Percentiles rank a stretch among this genome's conserved stretches.
phyloP scores from a whole-genome alignment of 1,284 basidiomycete species.

The Athelia psychrophila region DNA sequence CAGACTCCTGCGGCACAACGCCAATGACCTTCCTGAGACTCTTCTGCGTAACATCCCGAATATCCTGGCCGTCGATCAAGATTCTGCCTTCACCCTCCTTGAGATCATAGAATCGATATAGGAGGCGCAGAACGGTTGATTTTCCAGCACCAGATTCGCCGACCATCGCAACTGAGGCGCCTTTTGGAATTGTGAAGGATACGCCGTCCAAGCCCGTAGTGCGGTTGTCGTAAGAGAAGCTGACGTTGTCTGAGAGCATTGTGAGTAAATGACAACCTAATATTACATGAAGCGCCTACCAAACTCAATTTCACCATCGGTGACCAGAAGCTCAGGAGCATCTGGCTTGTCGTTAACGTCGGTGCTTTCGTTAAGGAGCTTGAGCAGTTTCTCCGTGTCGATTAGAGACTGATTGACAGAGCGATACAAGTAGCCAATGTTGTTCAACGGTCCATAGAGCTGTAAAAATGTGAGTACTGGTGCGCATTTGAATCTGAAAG shows the following conservation, averaged over 20 bases:
- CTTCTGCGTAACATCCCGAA: slow-evolving; percentile 80
- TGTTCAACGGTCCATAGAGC: slow-evolving; percentile 74
- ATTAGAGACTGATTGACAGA: slow-evolving; percentile 74
- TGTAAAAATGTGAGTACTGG: slow-evolving; percentile 22
- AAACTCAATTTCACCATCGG: slow-evolving; percentile 82
- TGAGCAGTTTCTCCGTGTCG: slow-evolving; percentile 77
- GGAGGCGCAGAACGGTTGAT: slow-evolving; percentile 77
- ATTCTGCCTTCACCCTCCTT: slow-evolving; percentile 71
- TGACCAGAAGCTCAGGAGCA: slow-evolving; percentile 72
- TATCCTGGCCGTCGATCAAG: slow-evolving; percentile 81
- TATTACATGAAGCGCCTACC: slow-evolving; percentile 39
- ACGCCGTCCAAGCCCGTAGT: slow-evolving; percentile 72
- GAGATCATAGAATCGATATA: slow-evolving; percentile 91
- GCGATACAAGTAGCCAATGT: slow-evolving; percentile 72
- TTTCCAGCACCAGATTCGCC: slow-evolving; percentile 82
- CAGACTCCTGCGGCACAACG: slow-evolving; percentile 78
- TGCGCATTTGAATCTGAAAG: slow-evolving; percentile 2
- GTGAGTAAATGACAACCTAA: slow-evolving; percentile 1
- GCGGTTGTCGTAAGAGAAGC: slow-evolving; percentile 80
- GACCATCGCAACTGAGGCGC: slow-evolving; percentile 79
- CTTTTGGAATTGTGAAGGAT: slow-evolving; percentile 82
- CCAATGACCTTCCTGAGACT: slow-evolving; percentile 80
- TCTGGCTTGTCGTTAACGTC: slow-evolving; percentile 81
- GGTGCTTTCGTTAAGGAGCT: slow-evolving; percentile 72
- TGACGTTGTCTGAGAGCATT: slow-evolving; percentile 60